Evolutionary conservation across 352 stramenopile genomes (phyloP).

Genomic region (Aphanomyces euteiches): DNA sequence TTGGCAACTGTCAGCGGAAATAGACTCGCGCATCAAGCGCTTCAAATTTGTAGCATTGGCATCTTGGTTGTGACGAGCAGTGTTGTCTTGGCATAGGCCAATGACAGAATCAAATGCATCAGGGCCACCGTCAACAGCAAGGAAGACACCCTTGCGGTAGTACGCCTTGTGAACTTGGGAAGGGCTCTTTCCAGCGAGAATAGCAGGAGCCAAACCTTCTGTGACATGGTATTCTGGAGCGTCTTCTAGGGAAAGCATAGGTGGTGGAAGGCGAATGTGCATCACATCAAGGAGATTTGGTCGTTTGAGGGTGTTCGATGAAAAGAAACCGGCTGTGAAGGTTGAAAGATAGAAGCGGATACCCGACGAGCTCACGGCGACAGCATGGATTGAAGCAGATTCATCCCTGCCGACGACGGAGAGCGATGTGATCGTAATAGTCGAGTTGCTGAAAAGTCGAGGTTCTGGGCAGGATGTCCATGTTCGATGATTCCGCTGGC

Average conservation of each 20-base stretch:
- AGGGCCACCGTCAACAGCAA: constrained; percentile 69
- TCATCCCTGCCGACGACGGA: constrained; percentile 61
- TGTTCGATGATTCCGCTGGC: constrained; percentile 73
- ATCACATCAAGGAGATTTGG: constrained; percentile 69
- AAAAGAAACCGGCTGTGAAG: constrained; percentile 60
- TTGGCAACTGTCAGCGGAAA: constrained; percentile 69
- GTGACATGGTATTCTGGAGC: constrained; percentile 80
- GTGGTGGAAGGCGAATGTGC: constrained; percentile 76
- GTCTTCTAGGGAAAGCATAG: constrained; percentile 60
- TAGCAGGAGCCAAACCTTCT: constrained; percentile 82
- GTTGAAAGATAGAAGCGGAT: constrained; percentile 92
- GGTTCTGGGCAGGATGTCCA: constrained; percentile 80
- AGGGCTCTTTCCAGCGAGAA: constrained; percentile 71
- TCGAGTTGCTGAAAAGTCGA: constrained; percentile 60
- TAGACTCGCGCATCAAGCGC: constrained; percentile 65
- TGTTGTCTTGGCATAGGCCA: constrained; percentile 70
- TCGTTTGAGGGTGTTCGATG: constrained; percentile 41
- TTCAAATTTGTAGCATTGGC: constrained; percentile 41
- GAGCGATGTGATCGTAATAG: constrained; percentile 70
- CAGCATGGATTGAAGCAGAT: constrained; percentile 84
- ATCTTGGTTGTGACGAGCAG: constrained; percentile 48
- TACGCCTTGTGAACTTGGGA: constrained; percentile 73
- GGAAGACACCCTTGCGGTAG: constrained; percentile 72
- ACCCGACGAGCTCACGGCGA: constrained; percentile 90
- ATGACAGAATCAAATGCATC: constrained; percentile 78